Evolutionary conservation across 768 basidiomycete species (phyloP).

Genomic region (Mycena rebaudengoi): DNA sequence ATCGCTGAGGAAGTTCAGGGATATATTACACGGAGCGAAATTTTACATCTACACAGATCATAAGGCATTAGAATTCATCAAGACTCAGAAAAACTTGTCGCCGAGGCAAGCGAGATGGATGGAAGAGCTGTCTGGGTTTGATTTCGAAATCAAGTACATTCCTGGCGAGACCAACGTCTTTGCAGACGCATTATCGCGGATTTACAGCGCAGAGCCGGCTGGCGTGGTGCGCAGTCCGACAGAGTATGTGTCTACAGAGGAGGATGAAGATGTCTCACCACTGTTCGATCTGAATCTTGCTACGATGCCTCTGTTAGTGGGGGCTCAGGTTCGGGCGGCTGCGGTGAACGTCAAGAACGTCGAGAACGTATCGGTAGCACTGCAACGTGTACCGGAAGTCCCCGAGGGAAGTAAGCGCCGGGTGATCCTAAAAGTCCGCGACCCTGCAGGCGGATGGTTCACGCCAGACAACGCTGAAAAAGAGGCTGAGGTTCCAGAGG

Average conservation of each 20-base stretch:
- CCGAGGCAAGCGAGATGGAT: constrained; percentile 48
- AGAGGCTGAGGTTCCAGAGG: no score
- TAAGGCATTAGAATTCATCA: constrained; percentile 40
- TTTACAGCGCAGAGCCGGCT: constrained; percentile 25
- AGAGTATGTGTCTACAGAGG: constrained; percentile 20
- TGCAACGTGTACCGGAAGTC: no score
- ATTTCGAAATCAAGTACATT: constrained; percentile 44
- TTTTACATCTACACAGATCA: constrained; percentile 46
- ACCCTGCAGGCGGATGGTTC: no score
- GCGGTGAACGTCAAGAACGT: no score
- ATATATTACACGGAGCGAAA: constrained; percentile 37
- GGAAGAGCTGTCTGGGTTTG: constrained; percentile 47
- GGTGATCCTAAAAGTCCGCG: no score
- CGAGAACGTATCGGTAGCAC: no score
- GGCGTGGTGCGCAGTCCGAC: constrained; percentile 15
- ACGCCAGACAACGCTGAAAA: no score
- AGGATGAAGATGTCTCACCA: background rate
- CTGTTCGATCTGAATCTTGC: background rate
- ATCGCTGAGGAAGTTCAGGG: constrained; percentile 38
- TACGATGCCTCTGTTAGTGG: no score
- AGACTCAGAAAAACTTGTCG: constrained; percentile 46
- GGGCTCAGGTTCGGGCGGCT: no score
- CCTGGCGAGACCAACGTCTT: constrained; percentile 48
- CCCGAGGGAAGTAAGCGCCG: no score
- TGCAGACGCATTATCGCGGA: constrained; percentile 49